Percentiles rank a stretch among this genome's conserved stretches.
Evolutionary conservation across 2,329 filamentous ascomycete genomes (phyloP).

Genomic region (Aureobasidium subglaciale): DNA sequence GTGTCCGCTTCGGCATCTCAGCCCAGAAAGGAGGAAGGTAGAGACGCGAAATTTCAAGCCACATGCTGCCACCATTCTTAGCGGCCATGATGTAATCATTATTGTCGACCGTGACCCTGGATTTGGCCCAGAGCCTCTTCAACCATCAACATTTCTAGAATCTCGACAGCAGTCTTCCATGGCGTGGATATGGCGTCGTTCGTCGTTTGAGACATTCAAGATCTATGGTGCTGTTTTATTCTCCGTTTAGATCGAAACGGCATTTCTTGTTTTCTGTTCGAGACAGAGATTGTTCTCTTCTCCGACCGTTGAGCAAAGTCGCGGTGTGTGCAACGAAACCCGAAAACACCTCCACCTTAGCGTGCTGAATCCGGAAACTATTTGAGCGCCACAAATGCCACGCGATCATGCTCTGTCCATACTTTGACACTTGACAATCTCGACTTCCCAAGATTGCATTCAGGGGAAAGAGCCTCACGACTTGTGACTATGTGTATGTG

Average conservation of each 20-base stretch:
- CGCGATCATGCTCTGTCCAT: slow-evolving; percentile 2
- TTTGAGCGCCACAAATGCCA: slow-evolving; percentile 1
- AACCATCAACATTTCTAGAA: background rate
- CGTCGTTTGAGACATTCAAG: background rate
- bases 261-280: background rate
- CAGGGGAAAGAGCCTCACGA: background rate
- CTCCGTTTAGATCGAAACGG: background rate
- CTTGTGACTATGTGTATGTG: background rate
- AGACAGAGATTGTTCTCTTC: background rate
- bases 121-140: background rate
- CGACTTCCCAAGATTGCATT: background rate
- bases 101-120: background rate
- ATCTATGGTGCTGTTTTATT: background rate
- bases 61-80: slow-evolving; percentile 3
- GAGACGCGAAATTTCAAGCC: slow-evolving; percentile 2
- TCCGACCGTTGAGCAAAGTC: slow-evolving; percentile 6
- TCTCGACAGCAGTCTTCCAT: background rate
- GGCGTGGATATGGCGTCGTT: background rate
- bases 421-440: background rate
- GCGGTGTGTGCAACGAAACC: slow-evolving; percentile 6
- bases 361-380: background rate
- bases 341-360: background rate
- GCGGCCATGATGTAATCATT: background rate
- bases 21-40: background rate
- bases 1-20: background rate